Evolutionary conservation across 2,329 filamentous ascomycete species (phyloP), one percentile per base, ranked within the genome.

Genomic region (Calonectria multiphialidica): DNA sequence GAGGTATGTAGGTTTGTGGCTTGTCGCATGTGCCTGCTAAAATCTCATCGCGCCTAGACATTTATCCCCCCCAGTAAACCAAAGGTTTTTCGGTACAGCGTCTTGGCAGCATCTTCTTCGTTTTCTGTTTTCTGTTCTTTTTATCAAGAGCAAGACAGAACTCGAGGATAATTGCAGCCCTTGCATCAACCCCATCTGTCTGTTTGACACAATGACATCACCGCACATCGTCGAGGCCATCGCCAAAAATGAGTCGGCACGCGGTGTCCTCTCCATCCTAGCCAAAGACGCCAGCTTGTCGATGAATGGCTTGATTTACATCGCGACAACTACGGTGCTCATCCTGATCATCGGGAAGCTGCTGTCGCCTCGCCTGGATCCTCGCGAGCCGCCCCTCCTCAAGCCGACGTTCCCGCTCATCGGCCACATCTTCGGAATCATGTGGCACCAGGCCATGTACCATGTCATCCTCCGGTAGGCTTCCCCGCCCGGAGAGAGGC

Each of bases 311-410:
- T 45, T 28, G 16, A 21, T 33, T 2, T 37, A 2, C 8, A 7
- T 21, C 21, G 40, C 40, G 3, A 8, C 16, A 16, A 16, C 6
- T 9, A 7, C 33, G 5, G 21, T 37, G 9, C 16, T 62, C 57
- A 7, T 62, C 12, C 12, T 30, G 23, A 13, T 62, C 5, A 1
- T 21, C 28, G n/a, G 16, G 16, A 30, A 2, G 16, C 13, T 63
- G 5, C n/a, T 63, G 2, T 28, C 55, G 13, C 66, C 57, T 5
- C 25, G 25, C 8, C 18, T 50, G 2, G 50, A 70, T 30, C n/a
- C 61, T 30, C 68, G 18, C 2, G 68, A 70, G 16, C 68, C 68
- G 8, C 68, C 68, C 2, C 40, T 70, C 5, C 5, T 70, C 30
- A 64, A 42, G 30, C 68, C 68, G 7, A 40, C 16, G 30, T 21